phyloP scores from a whole-genome alignment of 257 asterid species.

The Solanum tarapatanum region DNA sequence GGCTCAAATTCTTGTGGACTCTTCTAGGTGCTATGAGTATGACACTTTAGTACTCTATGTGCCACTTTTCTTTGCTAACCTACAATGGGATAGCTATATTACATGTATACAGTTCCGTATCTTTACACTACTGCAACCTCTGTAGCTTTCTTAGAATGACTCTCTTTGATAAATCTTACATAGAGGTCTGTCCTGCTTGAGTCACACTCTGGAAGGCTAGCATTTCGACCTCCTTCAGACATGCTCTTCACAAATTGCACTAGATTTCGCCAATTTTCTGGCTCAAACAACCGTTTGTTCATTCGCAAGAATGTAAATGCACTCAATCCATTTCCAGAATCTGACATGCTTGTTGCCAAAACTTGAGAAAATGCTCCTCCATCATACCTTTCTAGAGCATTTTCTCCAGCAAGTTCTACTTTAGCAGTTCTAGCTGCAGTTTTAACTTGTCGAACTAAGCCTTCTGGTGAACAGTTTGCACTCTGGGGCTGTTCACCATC shows the following conservation, averaged over 20 bases:
- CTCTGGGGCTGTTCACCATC: slow-evolving; percentile 65
- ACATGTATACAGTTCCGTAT: neutral
- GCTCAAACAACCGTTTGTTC: slow-evolving; percentile 71
- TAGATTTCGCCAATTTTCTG: slow-evolving; percentile 68
- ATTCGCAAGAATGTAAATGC: slow-evolving; percentile 77
- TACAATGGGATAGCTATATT: neutral
- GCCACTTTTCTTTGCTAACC: neutral
- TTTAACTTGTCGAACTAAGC: slow-evolving; percentile 79
- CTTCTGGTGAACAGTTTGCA: slow-evolving; percentile 84
- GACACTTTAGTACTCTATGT: neutral
- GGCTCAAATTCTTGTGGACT: neutral
- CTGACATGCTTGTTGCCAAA: slow-evolving; percentile 57
- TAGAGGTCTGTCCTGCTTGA: slow-evolving; percentile 54
- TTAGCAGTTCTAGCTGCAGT: slow-evolving; percentile 55
- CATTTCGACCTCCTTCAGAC: slow-evolving; percentile 56
- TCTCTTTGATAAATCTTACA: slow-evolving; percentile 49
- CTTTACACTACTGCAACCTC: slow-evolving; percentile 53
- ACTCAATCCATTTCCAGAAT: slow-evolving; percentile 50
- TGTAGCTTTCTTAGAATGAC: slow-evolving; percentile 11
- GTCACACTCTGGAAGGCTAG: slow-evolving; percentile 46
- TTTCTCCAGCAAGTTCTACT: slow-evolving; percentile 77
- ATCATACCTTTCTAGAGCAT: slow-evolving; percentile 85
- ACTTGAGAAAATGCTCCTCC: slow-evolving; percentile 60
- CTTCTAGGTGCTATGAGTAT: neutral
- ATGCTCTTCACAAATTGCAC: slow-evolving; percentile 63